These are phyloP conservation scores for Amanita muscaria DNA, from an alignment of 768 basidiomycete species.

Conservation along the genomic window DNA sequence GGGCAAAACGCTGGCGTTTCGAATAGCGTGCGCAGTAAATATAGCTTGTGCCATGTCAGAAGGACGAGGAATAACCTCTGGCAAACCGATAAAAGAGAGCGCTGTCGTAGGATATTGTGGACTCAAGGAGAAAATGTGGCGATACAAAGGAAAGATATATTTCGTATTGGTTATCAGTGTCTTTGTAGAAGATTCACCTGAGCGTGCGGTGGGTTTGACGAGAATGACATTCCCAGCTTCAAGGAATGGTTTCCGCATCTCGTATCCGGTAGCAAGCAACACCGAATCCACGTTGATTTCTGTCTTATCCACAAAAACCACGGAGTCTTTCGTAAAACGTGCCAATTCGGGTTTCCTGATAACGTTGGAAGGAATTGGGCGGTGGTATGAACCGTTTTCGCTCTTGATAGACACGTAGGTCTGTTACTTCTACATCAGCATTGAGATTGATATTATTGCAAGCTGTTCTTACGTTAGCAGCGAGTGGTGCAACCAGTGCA, in stretches of 20 bases:
- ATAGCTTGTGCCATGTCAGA: slow-evolving; percentile 43
- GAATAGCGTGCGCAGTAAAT: slow-evolving; percentile 36
- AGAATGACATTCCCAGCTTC: slow-evolving; percentile 22
- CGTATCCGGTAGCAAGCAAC: slow-evolving; percentile 49
- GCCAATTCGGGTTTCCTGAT: slow-evolving; percentile 32
- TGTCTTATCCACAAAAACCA: slow-evolving; percentile 43
- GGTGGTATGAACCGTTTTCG: neutral
- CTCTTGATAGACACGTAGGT: neutral
- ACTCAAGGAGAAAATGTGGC: slow-evolving; percentile 45
- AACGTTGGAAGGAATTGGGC: neutral
- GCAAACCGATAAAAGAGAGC: slow-evolving; percentile 47
- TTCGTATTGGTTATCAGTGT: slow-evolving; percentile 38
- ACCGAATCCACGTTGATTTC: slow-evolving; percentile 34
- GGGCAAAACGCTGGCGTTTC: slow-evolving; percentile 32
- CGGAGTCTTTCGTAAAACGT: slow-evolving; percentile 33
- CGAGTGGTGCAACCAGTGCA: slow-evolving; percentile 29
- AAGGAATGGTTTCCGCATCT: slow-evolving; percentile 41
- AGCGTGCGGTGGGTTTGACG: slow-evolving; percentile 20
- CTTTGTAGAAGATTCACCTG: slow-evolving; percentile 15
- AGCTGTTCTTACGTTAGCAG: slow-evolving; percentile 28
- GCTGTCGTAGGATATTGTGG: slow-evolving; percentile 38
- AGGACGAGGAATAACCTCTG: slow-evolving; percentile 35
- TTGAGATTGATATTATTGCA: slow-evolving; percentile 19
- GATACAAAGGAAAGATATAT: slow-evolving; percentile 48
- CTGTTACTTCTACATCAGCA: neutral